Conservation (phyloP, 441 rosid genomes). For the Geranium incanum region DNA sequence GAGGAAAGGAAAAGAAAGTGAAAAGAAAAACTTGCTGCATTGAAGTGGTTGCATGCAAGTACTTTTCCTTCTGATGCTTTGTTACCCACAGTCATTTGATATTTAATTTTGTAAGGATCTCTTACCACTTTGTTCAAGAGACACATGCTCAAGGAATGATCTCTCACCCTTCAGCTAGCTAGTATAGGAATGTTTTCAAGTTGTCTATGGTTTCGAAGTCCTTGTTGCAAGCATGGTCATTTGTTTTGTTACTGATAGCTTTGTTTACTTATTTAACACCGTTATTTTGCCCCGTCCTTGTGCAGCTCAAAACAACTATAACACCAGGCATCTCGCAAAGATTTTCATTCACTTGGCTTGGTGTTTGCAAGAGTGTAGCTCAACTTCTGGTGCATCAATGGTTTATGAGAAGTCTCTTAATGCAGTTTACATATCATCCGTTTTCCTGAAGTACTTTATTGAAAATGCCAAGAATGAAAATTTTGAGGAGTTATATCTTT, state of each 20-base stretch:
- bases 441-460: conserved; percentile 67
- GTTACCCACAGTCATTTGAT: not conserved
- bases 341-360: conserved; percentile 71
- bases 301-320: conserved; percentile 64
- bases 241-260: not conserved
- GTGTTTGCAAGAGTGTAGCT: conserved; percentile 70
- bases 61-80: not conserved
- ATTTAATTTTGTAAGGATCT: not conserved
- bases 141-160: not conserved
- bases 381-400: conserved; percentile 37
- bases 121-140: not conserved
- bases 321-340: conserved; percentile 82
- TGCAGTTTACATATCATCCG: conserved; percentile 68
- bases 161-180: not conserved
- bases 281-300: not conserved
- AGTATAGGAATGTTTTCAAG: not conserved
- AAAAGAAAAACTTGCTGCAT: not conserved
- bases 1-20: not conserved
- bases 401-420: conserved; percentile 58
- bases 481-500: conserved; percentile 47
- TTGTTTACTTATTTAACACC: not conserved
- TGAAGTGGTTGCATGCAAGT: not conserved
- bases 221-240: not conserved
- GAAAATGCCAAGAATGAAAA: conserved; percentile 52
- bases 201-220: not conserved